Evolutionary conservation across 2,329 filamentous ascomycete species (phyloP).

Genomic region (Neobulgaria alba): DNA sequence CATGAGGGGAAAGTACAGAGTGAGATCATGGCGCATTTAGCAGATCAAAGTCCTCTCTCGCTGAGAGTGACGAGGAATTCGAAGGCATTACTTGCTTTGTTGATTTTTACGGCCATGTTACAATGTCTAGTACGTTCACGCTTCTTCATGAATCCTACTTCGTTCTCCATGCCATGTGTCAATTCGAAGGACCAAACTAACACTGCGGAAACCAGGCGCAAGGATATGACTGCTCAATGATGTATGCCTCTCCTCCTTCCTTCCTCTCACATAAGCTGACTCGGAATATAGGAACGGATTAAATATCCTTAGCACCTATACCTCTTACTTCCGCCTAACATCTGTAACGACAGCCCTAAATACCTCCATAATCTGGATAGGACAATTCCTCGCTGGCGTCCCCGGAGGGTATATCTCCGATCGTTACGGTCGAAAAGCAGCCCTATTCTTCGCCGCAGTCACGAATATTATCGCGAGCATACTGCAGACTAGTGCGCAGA

Average conservation of each 20-base stretch:
- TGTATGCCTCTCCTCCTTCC: conserved; percentile 1
- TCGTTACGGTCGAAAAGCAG: conserved; percentile 28
- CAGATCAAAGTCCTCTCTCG: neutral
- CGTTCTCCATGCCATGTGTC: no score
- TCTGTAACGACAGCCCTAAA: conserved; percentile 44
- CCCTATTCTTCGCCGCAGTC: conserved; percentile 14
- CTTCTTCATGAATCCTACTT: no score
- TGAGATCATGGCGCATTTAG: no score
- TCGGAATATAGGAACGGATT: conserved; percentile 37
- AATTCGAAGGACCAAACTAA: neutral
- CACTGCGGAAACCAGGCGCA: conserved; percentile 9
- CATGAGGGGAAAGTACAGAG: no score
- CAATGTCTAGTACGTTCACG: neutral
- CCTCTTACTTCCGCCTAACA: conserved; percentile 46
- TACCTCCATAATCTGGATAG: conserved; percentile 47
- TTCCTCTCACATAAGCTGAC: neutral
- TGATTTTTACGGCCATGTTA: neutral
- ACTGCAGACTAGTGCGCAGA: conserved; percentile 18
- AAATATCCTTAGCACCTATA: conserved; percentile 48
- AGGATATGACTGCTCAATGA: conserved; percentile 18
- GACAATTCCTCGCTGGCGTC: conserved; percentile 37
- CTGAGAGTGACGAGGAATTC: neutral
- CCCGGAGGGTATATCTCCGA: conserved; percentile 32
- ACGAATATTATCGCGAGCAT: conserved; percentile 17
- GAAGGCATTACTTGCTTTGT: neutral